Evolutionary conservation across 1,139 yeast genomes (phyloP).

Genomic region (Pichia sp.): DNA sequence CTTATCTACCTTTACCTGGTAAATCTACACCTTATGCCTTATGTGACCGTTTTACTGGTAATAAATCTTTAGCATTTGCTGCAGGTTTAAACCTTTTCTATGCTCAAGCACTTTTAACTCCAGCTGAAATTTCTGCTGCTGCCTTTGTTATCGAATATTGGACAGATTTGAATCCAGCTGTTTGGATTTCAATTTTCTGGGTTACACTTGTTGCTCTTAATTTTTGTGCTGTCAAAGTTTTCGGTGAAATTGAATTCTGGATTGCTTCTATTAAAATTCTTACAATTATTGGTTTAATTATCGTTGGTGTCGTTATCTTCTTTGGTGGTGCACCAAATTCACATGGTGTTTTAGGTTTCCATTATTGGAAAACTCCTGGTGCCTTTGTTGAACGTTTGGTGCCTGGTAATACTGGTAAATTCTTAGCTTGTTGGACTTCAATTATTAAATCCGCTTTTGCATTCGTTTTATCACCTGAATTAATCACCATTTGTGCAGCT

Average conservation of each 20-base stretch:
- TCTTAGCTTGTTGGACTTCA: conserved; percentile 49
- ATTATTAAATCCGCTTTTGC: conserved; percentile 74
- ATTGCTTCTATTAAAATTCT: conserved; percentile 39
- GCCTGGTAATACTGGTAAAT: conserved; percentile 45
- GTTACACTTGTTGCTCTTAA: conserved; percentile 35
- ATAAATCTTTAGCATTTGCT: conserved; percentile 33
- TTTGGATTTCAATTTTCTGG: conserved; percentile 44
- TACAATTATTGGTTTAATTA: conserved; percentile 30
- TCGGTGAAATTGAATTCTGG: conserved; percentile 50
- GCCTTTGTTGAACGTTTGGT: conserved; percentile 45
- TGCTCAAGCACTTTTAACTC: conserved; percentile 42
- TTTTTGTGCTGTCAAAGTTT: conserved; percentile 40
- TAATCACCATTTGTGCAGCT: conserved; percentile 43
- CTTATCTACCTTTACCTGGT: conserved; percentile 42
- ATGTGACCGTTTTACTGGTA: conserved; percentile 28
- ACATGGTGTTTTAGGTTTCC: conserved; percentile 43
- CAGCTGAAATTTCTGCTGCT: conserved; percentile 48
- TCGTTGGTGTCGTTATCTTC: conserved; percentile 31
- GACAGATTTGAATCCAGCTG: conserved; percentile 39
- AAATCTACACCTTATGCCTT: conserved; percentile 28
- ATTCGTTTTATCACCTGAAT: conserved; percentile 52
- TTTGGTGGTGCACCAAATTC: conserved; percentile 39
- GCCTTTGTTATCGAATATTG: conserved; percentile 50
- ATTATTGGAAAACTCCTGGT: conserved; percentile 58
- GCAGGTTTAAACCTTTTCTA: conserved; percentile 45